A percentile compares a stretch with the other conserved stretches of the same genome.
phyloP scores from a whole-genome alignment of 345 rosid genomes.

The Odontarrhena argentea region DNA sequence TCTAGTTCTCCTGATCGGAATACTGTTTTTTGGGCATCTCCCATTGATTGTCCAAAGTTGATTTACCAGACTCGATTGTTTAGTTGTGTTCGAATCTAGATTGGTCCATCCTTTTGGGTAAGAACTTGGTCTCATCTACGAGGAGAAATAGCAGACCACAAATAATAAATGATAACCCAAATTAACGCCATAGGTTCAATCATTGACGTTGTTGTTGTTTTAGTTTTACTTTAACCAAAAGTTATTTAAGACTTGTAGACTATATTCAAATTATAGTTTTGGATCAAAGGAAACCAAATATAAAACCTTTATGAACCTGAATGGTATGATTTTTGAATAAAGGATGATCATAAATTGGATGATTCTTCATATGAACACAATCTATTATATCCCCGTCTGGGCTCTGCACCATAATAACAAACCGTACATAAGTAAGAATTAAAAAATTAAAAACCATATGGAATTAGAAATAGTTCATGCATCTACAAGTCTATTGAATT shows the following conservation, averaged over 20 bases:
- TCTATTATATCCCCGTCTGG: slow-evolving; percentile 30
- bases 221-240: background rate
- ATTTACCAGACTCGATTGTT: background rate
- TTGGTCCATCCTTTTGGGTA: slow-evolving; percentile 10
- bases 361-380: slow-evolving; percentile 25
- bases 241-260: background rate
- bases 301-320: background rate
- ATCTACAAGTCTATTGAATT: background rate
- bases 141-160: background rate
- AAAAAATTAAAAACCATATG: background rate
- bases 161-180: background rate
- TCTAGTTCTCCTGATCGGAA: slow-evolving; percentile 25
- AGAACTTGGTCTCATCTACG: slow-evolving; percentile 30
- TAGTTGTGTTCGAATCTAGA: background rate
- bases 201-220: too few species aligned
- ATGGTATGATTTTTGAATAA: slow-evolving; percentile 24
- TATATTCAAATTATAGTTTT: background rate
- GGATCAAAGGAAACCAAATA: too few species aligned
- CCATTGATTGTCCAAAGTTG: slow-evolving; percentile 21
- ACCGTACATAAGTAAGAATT: background rate
- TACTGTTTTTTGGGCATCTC: slow-evolving; percentile 17
- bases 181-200: too few species aligned
- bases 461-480: background rate
- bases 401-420: slow-evolving; percentile 2
- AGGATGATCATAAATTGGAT: slow-evolving; percentile 22